phyloP scores from a whole-genome alignment of 2,329 filamentous ascomycete species.

The Neocucurbitaria cava region DNA sequence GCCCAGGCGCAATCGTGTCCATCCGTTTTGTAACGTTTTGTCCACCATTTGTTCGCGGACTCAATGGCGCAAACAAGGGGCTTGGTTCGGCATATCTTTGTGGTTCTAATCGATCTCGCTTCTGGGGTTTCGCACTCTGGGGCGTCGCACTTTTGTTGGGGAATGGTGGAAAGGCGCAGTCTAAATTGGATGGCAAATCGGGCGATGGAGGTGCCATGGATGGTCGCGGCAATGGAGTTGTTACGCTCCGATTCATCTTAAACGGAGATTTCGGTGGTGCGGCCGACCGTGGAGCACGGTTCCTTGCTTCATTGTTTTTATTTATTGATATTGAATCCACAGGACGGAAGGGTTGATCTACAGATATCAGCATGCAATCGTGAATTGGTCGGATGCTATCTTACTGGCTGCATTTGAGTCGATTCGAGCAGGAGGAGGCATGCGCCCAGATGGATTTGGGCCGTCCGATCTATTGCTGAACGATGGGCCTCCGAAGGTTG shows the following conservation, averaged over 20 bases:
- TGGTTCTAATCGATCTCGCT: conserved; percentile 33
- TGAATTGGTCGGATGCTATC: conserved; percentile 25
- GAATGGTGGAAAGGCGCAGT: conserved; percentile 63
- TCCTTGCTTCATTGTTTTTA: conserved; percentile 34
- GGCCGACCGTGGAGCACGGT: conserved; percentile 31
- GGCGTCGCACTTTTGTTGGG: conserved; percentile 49
- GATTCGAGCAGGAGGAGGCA: conserved; percentile 60
- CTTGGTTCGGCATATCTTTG: conserved; percentile 43
- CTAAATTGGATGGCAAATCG: conserved; percentile 48
- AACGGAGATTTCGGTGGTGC: conserved; percentile 33
- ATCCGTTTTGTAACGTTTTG: conserved; percentile 65
- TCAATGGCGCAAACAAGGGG: conserved; percentile 56
- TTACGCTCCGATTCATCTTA: conserved; percentile 44
- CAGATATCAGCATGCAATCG: conserved; percentile 18
- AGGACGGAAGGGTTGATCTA: conserved; percentile 46
- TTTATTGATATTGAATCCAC: conserved; percentile 38
- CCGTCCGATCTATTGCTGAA: conserved; percentile 36
- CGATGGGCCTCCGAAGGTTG: conserved; percentile 37
- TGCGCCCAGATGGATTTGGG: conserved; percentile 52
- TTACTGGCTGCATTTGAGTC: conserved; percentile 66
- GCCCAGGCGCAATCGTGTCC: conserved; percentile 70
- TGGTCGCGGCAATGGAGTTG: conserved; percentile 46
- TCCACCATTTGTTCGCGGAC: conserved; percentile 53
- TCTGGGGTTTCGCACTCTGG: conserved; percentile 27
- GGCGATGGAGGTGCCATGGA: conserved; percentile 41